phyloP scores from a whole-genome alignment of 169 alveolate genomes.

The Plasmodium billcollinsi region DNA sequence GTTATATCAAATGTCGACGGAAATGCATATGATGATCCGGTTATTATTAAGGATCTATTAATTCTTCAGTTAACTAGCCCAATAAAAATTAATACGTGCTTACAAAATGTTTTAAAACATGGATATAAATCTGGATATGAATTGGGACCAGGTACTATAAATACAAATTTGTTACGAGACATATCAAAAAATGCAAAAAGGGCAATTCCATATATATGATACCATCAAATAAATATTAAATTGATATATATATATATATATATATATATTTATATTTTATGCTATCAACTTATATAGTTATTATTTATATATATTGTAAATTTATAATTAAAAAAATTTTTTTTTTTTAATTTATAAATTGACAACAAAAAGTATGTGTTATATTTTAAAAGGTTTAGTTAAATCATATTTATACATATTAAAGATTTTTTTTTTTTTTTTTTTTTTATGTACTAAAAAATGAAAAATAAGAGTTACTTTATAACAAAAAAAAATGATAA shows the following conservation, averaged over 20 bases:
- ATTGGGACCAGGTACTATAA: conserved; percentile 79
- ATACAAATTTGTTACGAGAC: conserved; percentile 74
- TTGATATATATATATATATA: background rate
- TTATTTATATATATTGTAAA: background rate
- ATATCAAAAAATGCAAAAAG: conserved; percentile 59
- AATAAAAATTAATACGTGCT: conserved; percentile 64
- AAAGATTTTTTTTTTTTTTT: too few relatives aligned
- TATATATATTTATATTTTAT: background rate
- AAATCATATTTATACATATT: too few relatives aligned
- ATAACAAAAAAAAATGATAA: too few relatives aligned
- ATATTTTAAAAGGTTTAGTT: too few relatives aligned
- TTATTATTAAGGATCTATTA: conserved; percentile 69
- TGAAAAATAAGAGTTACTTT: too few relatives aligned
- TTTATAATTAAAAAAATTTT: background rate
- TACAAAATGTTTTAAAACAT: conserved; percentile 55
- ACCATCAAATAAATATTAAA: background rate
- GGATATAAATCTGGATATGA: conserved; percentile 79
- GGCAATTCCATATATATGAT: conserved; percentile 48
- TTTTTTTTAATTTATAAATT: too few relatives aligned
- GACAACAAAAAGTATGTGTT: too few relatives aligned
- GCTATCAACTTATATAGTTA: background rate
- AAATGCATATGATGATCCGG: conserved; percentile 78
- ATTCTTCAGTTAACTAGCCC: conserved; percentile 80
- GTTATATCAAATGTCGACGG: conserved; percentile 82
- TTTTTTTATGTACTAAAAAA: too few relatives aligned